phyloP scores from a whole-genome alignment of 1,284 basidiomycete species.

The Ustilago esculenta region DNA sequence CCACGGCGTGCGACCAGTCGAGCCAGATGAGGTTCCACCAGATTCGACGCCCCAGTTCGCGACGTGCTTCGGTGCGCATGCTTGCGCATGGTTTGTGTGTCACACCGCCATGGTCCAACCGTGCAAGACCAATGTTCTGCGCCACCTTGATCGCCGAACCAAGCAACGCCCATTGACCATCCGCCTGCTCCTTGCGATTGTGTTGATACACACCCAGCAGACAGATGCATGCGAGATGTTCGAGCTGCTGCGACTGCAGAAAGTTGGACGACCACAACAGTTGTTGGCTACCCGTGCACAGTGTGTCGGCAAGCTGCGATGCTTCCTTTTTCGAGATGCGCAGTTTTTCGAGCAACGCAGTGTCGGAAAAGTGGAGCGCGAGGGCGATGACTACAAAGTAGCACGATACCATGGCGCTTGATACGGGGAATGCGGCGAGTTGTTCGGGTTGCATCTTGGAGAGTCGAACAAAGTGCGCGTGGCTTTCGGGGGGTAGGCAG shows the following conservation, averaged over 20 bases:
- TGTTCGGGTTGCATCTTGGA: conserved; percentile 46
- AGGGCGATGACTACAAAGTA: conserved; percentile 61
- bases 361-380: conserved; percentile 56
- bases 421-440: conserved; percentile 44
- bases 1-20: conserved; percentile 59
- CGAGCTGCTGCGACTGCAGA: conserved; percentile 56
- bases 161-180: conserved; percentile 58
- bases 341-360: conserved; percentile 27
- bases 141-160: conserved; percentile 60
- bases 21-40: conserved; percentile 64
- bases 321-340: conserved; percentile 46
- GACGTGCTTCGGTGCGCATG: conserved; percentile 46
- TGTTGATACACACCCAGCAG: conserved; percentile 63
- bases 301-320: conserved; percentile 40
- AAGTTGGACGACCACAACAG: conserved; percentile 61
- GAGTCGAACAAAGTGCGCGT: conserved; percentile 22
- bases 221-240: conserved; percentile 59
- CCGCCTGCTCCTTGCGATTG: conserved; percentile 60
- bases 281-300: conserved; percentile 57
- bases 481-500: conserved; percentile 30
- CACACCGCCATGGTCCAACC: conserved; percentile 33
- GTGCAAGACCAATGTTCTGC: conserved; percentile 40
- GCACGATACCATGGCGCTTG: conserved; percentile 54
- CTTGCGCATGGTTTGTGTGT: conserved; percentile 10
- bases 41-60: conserved; percentile 59